Base-by-base conservation (phyloP, 768 basidiomycete genomes). In the Strobilomyces dryophilus region DNA sequence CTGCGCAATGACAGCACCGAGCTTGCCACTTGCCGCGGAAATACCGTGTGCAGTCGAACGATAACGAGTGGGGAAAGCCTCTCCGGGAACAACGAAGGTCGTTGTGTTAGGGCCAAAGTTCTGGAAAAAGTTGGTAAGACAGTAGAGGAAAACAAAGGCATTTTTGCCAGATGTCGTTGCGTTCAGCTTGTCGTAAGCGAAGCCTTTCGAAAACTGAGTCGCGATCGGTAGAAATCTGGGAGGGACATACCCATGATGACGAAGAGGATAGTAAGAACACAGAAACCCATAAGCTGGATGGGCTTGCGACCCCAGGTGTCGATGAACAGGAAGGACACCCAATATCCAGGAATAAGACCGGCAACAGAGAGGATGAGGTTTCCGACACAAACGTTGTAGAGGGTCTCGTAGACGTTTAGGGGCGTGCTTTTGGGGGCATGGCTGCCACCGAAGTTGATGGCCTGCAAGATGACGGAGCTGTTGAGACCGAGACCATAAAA, bases 401-500 rank as follows among this genome's bases (percentile, higher is more conserved):
- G 74, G 62, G 72, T 82, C 34, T 79, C 55, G 66, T 82, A 90
- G 18, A 85, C 75, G 35, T 66, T 69, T 14, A 57, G 53, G 14
- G 71, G 45, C 1, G 77, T 73, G 5, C 55, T 64, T 15, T 64
- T 57, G 10, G 52, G 8, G 7, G 48, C 58, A 5, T 10, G 39
- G 17, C 80, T 69, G 10, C 69, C 66, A 47, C 89, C 90, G 65
- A 71, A 71, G 36, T 84, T 83, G 63, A 93, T 92, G 29, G 86
- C 79, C 48, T 73, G 68, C 45, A 95, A 76, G 57, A 95, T 86
- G 65, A 84, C 82, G 34, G 81, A 77, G 4, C 84, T 88, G 72
- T 95, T 95, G 51, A 95, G 79, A 51, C 90, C 87, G 35, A 95
- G 79, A 47, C 91, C 92, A 67, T 94, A 93, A 73, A 90, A 94